Percentiles rank a stretch among this genome's conserved stretches.
Conservation (phyloP, 345 rosid genomes). For the Luvunga scandens region DNA sequence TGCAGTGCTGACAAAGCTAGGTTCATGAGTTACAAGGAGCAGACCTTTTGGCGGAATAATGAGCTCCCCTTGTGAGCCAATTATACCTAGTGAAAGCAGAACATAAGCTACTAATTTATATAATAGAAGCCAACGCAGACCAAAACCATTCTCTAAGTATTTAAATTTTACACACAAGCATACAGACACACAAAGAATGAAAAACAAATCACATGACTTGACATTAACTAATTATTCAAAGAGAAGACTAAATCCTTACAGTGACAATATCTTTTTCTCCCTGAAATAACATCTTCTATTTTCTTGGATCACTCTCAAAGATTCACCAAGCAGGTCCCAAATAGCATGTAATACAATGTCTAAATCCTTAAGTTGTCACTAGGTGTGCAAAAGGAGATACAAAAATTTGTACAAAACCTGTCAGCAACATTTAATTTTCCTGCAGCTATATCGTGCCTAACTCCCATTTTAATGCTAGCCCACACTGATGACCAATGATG, state of each 20-base stretch:
- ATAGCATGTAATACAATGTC: not conserved
- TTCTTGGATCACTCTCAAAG: not conserved
- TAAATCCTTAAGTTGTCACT: not conserved
- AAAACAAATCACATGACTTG: not conserved
- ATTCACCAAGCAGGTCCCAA: not conserved
- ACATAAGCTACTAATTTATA: constrained; percentile 13
- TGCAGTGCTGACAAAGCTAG: constrained; percentile 39
- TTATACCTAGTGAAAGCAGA: constrained; percentile 28
- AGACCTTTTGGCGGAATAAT: constrained; percentile 43
- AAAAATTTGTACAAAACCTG: not conserved
- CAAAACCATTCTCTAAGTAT: not conserved
- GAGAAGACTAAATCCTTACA: not conserved
- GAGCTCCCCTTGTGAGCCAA: constrained; percentile 30
- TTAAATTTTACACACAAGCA: not conserved
- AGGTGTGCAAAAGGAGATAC: not conserved
- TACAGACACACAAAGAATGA: not conserved
- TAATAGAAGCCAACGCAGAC: not conserved
- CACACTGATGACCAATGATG: not conserved
- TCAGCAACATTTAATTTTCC: not conserved
- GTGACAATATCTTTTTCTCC: not conserved
- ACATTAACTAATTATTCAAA: not conserved
- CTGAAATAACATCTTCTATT: not conserved
- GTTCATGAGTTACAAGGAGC: constrained; percentile 57
- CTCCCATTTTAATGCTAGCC: not conserved
- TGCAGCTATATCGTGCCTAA: not conserved